These are phyloP conservation scores for button mushroom (Agaricus bisporus) DNA, from an alignment of 768 basidiomycete species.

Conservation along the genomic window DNA sequence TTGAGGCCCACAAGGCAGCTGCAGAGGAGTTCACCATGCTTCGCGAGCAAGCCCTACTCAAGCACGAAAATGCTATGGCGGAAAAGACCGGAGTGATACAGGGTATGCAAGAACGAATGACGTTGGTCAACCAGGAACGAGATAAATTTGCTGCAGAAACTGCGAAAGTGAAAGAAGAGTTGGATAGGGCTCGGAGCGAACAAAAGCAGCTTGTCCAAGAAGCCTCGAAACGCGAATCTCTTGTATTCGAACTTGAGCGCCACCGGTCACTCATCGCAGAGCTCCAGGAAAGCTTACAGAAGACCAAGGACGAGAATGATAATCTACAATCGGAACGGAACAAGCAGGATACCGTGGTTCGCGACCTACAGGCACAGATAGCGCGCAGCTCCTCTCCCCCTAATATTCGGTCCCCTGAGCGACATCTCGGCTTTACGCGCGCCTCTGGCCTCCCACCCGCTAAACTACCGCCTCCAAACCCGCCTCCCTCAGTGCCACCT, in stretches of 20 bases:
- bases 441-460: slow-evolving; percentile 55
- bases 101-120: slow-evolving; percentile 45
- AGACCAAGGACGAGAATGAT: slow-evolving; percentile 80
- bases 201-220: slow-evolving; percentile 63
- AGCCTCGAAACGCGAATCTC: slow-evolving; percentile 67
- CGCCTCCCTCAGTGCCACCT: slow-evolving; percentile 83
- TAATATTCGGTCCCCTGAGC: slow-evolving; percentile 47
- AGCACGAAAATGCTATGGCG: slow-evolving; percentile 40
- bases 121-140: slow-evolving; percentile 36
- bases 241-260: slow-evolving; percentile 69
- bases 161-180: slow-evolving; percentile 48
- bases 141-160: slow-evolving; percentile 40
- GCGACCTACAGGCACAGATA: slow-evolving; percentile 74
- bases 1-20: slow-evolving; percentile 53
- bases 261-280: slow-evolving; percentile 74
- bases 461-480: slow-evolving; percentile 83
- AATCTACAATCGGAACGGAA: slow-evolving; percentile 64
- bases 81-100: slow-evolving; percentile 45
- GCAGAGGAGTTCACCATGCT: slow-evolving; percentile 43
- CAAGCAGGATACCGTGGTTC: slow-evolving; percentile 61
- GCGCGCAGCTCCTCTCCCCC: slow-evolving; percentile 56
- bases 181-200: slow-evolving; percentile 51
- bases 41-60: slow-evolving; percentile 34
- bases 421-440: slow-evolving; percentile 49
- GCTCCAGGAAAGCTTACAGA: slow-evolving; percentile 71